Evolutionary conservation across 345 rosid genomes (phyloP).

Genomic region (Zanthoxylum bungeanum): DNA sequence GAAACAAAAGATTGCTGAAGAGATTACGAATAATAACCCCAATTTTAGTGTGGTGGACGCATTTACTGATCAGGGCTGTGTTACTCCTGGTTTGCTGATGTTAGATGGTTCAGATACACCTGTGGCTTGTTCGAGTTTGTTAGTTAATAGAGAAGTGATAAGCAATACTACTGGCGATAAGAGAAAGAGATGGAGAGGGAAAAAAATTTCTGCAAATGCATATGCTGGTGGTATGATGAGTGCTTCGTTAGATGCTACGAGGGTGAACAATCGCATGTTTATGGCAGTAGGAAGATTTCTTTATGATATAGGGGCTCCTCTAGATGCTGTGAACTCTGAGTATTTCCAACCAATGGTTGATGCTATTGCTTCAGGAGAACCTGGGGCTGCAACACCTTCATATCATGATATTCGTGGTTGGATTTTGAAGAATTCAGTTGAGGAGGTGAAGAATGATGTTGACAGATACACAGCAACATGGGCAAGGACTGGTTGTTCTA

Average conservation of each 20-base stretch:
- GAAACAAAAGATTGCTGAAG: conserved; percentile 57
- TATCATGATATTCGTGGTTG: conserved; percentile 65
- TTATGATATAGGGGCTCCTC: conserved; percentile 72
- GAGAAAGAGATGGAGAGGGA: conserved; percentile 46
- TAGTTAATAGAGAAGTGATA: conserved; percentile 32
- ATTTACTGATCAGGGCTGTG: conserved; percentile 33
- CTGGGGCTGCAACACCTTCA: conserved; percentile 44
- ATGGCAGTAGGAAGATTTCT: conserved; percentile 66
- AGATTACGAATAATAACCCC: conserved; percentile 40
- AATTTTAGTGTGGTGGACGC: conserved; percentile 32
- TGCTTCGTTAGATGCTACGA: conserved; percentile 30
- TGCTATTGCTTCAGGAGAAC: conserved; percentile 55
- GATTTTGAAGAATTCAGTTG: conserved; percentile 67
- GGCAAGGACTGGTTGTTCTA: conserved; percentile 75
- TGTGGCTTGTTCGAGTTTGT: conserved; percentile 25
- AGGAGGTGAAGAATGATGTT: conserved; percentile 60
- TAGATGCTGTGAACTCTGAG: conserved; percentile 61
- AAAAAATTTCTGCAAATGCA: conserved; percentile 25
- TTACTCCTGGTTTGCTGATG: conserved; percentile 25
- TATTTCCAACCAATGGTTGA: conserved; percentile 71
- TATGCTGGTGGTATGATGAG: conserved; percentile 21
- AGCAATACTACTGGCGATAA: conserved; percentile 35
- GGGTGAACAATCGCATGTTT: conserved; percentile 35
- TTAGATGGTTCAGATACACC: conserved; percentile 9
- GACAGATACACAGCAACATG: conserved; percentile 37